Conservation (phyloP, 441 rosid genomes). For the Populus tomentosa region DNA sequence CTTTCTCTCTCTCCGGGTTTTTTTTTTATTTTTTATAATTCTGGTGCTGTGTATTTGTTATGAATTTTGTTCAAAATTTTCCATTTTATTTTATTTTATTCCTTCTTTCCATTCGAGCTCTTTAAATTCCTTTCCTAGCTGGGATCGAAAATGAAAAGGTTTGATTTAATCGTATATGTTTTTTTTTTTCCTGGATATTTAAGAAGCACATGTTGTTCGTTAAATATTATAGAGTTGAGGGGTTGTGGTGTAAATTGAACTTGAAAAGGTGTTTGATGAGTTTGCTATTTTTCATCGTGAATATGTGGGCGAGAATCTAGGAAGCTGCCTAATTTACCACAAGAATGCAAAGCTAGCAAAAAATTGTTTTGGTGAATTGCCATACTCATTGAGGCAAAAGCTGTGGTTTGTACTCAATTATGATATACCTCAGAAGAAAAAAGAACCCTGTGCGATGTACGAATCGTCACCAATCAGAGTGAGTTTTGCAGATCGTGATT, state of each 20-base stretch:
- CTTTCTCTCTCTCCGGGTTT: not conserved
- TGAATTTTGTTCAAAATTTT: not conserved
- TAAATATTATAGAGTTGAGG: not conserved
- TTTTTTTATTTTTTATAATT: no score
- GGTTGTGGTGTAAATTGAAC: not conserved
- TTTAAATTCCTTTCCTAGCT: not conserved
- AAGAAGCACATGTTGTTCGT: not conserved
- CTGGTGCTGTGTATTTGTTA: not conserved
- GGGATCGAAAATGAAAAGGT: not conserved
- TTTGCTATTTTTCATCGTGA: no score
- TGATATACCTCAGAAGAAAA: not conserved
- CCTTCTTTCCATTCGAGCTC: not conserved
- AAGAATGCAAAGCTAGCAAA: not conserved
- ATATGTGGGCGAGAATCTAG: not conserved
- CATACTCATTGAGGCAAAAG: not conserved
- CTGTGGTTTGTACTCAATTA: not conserved
- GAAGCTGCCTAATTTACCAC: not conserved
- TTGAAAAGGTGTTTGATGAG: not conserved
- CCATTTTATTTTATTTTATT: not conserved
- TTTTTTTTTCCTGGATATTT: no score
- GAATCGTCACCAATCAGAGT: not conserved
- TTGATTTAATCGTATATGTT: not conserved
- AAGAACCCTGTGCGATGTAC: not conserved
- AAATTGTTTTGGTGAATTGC: not conserved
- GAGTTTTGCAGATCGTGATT: not conserved